These are phyloP conservation scores for Penicillium sp. DNA, from an alignment of 2,329 filamentous ascomycete species.

Conservation along the genomic window DNA sequence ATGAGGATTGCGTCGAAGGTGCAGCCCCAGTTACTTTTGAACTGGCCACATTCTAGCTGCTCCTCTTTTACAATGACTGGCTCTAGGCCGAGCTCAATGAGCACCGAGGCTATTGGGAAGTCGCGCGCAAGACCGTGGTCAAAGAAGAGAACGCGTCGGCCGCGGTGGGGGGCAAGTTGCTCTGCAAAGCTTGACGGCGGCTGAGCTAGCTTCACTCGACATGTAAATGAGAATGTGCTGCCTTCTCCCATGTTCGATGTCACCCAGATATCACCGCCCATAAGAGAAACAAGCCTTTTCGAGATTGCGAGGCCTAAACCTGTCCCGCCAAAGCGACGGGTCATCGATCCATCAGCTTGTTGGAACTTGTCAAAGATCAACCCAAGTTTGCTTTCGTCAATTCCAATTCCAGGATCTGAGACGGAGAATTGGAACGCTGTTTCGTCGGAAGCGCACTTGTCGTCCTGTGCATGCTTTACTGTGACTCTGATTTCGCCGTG, in stretches of 20 bases:
- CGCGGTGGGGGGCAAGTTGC: slow-evolving; percentile 78
- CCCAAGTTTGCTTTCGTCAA: slow-evolving; percentile 86
- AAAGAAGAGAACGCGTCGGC: slow-evolving; percentile 85
- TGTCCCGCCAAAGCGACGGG: slow-evolving; percentile 88
- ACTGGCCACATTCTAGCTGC: slow-evolving; percentile 58
- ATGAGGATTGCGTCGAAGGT: slow-evolving; percentile 90
- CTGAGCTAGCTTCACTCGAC: slow-evolving; percentile 75
- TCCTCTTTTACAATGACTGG: slow-evolving; percentile 72
- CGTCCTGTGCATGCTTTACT: slow-evolving; percentile 64
- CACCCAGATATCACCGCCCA: slow-evolving; percentile 94
- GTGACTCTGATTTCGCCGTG: slow-evolving; percentile 87
- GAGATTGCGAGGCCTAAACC: slow-evolving; percentile 93
- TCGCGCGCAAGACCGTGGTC: slow-evolving; percentile 78
- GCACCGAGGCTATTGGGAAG: slow-evolving; percentile 71
- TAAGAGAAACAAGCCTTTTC: slow-evolving; percentile 85
- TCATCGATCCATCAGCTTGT: slow-evolving; percentile 93
- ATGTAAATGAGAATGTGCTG: slow-evolving; percentile 92
- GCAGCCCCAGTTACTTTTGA: slow-evolving; percentile 51
- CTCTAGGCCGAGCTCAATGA: slow-evolving; percentile 71
- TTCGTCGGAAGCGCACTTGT: slow-evolving; percentile 65
- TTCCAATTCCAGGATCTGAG: slow-evolving; percentile 90
- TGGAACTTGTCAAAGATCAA: slow-evolving; percentile 98
- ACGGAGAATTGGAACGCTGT: slow-evolving; percentile 93
- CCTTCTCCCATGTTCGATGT: slow-evolving; percentile 83
- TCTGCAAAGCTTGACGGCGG: slow-evolving; percentile 72